Conservation (phyloP, 164 flowering plant species). For the Nelumbo lutea region DNA sequence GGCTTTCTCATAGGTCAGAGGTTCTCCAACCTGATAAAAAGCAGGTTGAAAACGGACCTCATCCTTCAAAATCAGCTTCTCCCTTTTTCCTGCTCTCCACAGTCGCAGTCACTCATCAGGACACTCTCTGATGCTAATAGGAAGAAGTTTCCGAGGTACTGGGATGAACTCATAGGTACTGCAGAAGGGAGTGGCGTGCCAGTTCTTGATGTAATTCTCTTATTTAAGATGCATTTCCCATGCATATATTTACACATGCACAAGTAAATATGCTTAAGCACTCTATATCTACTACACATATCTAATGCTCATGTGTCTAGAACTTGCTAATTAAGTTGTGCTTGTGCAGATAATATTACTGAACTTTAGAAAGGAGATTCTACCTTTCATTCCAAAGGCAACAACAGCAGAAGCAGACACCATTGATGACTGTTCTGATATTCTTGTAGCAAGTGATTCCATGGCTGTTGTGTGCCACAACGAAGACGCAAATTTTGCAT, state of each 20-base stretch:
- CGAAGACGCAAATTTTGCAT: constrained; percentile 77
- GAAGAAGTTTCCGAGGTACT: constrained; percentile 49
- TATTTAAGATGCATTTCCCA: neutral
- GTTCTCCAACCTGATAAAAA: constrained; percentile 50
- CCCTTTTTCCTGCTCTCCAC: constrained; percentile 47
- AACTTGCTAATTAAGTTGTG: neutral
- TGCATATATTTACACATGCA: neutral
- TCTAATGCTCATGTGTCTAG: neutral
- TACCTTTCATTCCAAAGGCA: constrained; percentile 53
- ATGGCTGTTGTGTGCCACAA: constrained; percentile 82
- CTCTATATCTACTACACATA: neutral
- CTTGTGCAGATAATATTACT: constrained; percentile 54
- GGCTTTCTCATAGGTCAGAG: constrained; percentile 64
- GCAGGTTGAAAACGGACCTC: constrained; percentile 58
- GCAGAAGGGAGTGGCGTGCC: constrained; percentile 77
- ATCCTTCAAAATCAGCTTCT: constrained; percentile 60
- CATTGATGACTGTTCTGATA: constrained; percentile 65
- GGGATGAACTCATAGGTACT: constrained; percentile 75
- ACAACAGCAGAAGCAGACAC: constrained; percentile 16
- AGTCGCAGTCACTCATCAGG: constrained; percentile 37
- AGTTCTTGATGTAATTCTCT: constrained; percentile 40
- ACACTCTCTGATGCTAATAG: constrained; percentile 40
- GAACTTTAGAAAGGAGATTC: constrained; percentile 84
- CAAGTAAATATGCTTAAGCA: neutral
- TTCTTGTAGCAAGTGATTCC: constrained; percentile 53